A percentile compares a stretch with the other conserved stretches of the same genome.
Conservation (phyloP, 1,284 basidiomycete genomes). For the Melampsora larici-populina region DNA sequence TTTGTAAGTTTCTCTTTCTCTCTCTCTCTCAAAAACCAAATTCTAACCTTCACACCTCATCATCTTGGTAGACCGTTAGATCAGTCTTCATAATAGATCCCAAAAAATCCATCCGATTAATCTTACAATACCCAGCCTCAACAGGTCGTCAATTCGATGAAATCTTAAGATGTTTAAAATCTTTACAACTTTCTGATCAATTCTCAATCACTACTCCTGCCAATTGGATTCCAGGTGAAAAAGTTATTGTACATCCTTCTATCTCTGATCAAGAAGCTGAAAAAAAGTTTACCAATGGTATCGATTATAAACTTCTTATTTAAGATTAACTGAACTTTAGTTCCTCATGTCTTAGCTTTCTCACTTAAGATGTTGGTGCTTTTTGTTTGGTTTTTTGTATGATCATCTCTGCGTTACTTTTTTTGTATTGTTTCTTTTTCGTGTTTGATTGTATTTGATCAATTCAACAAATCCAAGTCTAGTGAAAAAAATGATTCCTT, state of each 20-base stretch:
- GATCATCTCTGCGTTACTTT: too few relatives aligned
- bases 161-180: conserved; percentile 76
- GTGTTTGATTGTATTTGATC: too few relatives aligned
- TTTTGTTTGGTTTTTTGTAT: too few relatives aligned
- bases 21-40: neutral
- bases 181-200: conserved; percentile 90
- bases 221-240: conserved; percentile 85
- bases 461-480: too few relatives aligned
- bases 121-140: conserved; percentile 76
- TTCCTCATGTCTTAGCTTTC: neutral
- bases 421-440: too few relatives aligned
- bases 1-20: conserved; percentile 59
- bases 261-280: conserved; percentile 84
- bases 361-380: too few relatives aligned
- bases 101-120: conserved; percentile 79
- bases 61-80: conserved; percentile 82
- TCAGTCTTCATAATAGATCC: conserved; percentile 93
- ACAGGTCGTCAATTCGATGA: conserved; percentile 66
- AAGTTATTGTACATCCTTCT: conserved; percentile 90
- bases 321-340: conserved; percentile 56
- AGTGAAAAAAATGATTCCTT: too few relatives aligned
- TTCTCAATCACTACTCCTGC: conserved; percentile 67
- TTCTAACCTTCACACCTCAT: too few relatives aligned
- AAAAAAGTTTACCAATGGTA: conserved; percentile 68
- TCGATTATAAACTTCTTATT: conserved; percentile 59